phyloP scores from a whole-genome alignment of 495 filamentous ascomycete species.

The Aspergillus cavernicola region DNA sequence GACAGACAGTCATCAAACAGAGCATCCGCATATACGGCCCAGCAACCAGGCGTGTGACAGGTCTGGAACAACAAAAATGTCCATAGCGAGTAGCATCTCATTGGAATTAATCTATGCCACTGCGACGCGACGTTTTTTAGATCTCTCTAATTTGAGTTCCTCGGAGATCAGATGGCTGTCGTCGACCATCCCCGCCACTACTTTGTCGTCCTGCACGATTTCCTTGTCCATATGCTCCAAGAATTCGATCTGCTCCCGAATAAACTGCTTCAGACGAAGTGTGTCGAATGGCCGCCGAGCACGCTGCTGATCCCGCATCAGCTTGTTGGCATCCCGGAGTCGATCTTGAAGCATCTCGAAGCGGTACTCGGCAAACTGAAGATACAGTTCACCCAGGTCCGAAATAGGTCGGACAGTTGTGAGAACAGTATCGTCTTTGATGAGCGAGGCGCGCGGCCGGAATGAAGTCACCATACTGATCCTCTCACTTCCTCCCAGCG shows the following conservation, averaged over 20 bases:
- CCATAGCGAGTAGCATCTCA: neutral
- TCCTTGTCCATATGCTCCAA: constrained; percentile 54
- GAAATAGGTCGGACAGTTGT: constrained; percentile 64
- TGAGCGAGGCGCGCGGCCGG: constrained; percentile 53
- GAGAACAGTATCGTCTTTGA: constrained; percentile 64
- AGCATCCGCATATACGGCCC: neutral
- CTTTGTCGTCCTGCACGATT: constrained; percentile 52
- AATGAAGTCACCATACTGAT: constrained; percentile 74
- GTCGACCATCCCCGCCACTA: constrained; percentile 45
- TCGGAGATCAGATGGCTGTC: constrained; percentile 36
- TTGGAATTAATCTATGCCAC: neutral
- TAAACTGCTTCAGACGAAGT: constrained; percentile 40
- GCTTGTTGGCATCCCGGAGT: constrained; percentile 41
- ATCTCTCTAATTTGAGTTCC: constrained; percentile 21
- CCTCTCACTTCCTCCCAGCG: constrained; percentile 60
- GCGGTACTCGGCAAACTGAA: constrained; percentile 65
- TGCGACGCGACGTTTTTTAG: constrained; percentile 9
- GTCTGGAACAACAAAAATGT: neutral
- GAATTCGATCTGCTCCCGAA: constrained; percentile 51
- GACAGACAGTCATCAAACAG: neutral
- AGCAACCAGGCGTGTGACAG: neutral
- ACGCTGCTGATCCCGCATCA: constrained; percentile 42
- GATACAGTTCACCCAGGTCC: constrained; percentile 64
- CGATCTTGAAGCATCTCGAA: constrained; percentile 67
- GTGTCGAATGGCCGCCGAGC: constrained; percentile 40